Conservation (phyloP, 2,329 filamentous ascomycete genomes). For the Cladophialophora yegresii region DNA sequence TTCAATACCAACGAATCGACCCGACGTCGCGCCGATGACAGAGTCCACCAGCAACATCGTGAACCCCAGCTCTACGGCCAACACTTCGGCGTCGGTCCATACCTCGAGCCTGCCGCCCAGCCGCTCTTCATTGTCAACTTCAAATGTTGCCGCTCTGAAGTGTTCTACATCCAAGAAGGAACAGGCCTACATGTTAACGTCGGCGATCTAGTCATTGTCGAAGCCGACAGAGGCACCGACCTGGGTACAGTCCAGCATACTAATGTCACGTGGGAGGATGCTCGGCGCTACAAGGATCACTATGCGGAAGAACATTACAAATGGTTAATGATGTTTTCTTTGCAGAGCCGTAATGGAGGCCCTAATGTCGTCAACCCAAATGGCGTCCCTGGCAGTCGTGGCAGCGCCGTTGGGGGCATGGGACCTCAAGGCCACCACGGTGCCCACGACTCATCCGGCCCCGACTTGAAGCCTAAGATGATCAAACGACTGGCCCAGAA, state of each 20-base stretch:
- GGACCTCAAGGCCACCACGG: constrained; percentile 73
- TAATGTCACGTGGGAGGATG: constrained; percentile 82
- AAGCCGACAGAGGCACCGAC: constrained; percentile 94
- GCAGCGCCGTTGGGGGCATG: constrained; percentile 75
- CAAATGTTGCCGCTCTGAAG: constrained; percentile 92
- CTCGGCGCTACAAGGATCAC: constrained; percentile 85
- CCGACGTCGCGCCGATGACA: constrained; percentile 44
- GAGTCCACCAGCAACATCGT: constrained; percentile 40
- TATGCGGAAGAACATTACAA: constrained; percentile 95
- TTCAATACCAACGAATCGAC: constrained; percentile 43
- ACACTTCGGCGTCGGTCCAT: constrained; percentile 34
- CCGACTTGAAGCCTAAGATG: constrained; percentile 89
- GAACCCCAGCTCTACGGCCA: constrained; percentile 30
- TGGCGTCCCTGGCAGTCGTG: constrained; percentile 65
- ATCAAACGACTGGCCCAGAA: constrained; percentile 92
- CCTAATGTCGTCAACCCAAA: constrained; percentile 46
- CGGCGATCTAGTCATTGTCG: constrained; percentile 93
- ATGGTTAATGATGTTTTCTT: constrained; percentile 98
- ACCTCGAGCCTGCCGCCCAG: constrained; percentile 57
- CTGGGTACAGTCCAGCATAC: constrained; percentile 88
- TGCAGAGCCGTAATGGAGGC: constrained; percentile 60
- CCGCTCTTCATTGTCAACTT: constrained; percentile 88
- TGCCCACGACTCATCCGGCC: constrained; percentile 67
- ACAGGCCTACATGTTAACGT: constrained; percentile 87
- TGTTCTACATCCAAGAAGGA: constrained; percentile 95